Conservation (phyloP, 371 early-diverging fungal species). For the Mortierella sp. region DNA sequence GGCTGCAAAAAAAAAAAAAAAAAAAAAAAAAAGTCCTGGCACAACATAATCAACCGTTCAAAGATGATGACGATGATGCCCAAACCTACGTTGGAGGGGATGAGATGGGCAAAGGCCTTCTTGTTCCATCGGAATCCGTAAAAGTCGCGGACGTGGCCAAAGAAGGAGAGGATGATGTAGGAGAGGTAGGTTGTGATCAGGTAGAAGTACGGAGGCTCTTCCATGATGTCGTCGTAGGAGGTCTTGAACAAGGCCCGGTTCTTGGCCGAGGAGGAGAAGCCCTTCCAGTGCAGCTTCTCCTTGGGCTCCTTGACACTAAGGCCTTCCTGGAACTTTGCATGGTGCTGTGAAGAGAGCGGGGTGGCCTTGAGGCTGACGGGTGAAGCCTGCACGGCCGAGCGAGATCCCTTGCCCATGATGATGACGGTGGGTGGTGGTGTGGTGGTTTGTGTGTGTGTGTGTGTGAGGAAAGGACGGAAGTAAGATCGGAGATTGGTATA, state of each 20-base stretch:
- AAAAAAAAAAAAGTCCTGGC: not conserved
- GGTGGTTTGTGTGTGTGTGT: not conserved
- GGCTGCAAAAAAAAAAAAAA: not conserved
- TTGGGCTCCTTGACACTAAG: constrained; percentile 55
- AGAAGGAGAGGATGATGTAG: constrained; percentile 93
- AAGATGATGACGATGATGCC: not conserved
- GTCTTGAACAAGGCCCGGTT: constrained; percentile 56
- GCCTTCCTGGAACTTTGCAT: constrained; percentile 57
- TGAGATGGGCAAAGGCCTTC: constrained; percentile 55
- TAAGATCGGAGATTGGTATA: not conserved
- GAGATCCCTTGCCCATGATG: constrained; percentile 57
- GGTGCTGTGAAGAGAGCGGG: constrained; percentile 57
- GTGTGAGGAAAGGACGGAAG: not conserved
- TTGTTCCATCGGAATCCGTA: constrained; percentile 72
- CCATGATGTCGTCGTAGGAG: constrained; percentile 60
- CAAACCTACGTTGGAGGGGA: constrained; percentile 63
- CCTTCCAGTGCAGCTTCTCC: constrained; percentile 59
- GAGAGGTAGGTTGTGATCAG: constrained; percentile 96
- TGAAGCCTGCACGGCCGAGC: constrained; percentile 45
- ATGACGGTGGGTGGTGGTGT: constrained; percentile 1
- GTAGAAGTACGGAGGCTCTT: constrained; percentile 77
- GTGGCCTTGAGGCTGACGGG: constrained; percentile 55
- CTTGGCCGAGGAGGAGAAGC: constrained; percentile 51
- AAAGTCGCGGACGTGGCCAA: constrained; percentile 94
- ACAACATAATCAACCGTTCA: too few relatives aligned